phyloP scores from a whole-genome alignment of 345 rosid genomes.

The Odontarrhena argentea region DNA sequence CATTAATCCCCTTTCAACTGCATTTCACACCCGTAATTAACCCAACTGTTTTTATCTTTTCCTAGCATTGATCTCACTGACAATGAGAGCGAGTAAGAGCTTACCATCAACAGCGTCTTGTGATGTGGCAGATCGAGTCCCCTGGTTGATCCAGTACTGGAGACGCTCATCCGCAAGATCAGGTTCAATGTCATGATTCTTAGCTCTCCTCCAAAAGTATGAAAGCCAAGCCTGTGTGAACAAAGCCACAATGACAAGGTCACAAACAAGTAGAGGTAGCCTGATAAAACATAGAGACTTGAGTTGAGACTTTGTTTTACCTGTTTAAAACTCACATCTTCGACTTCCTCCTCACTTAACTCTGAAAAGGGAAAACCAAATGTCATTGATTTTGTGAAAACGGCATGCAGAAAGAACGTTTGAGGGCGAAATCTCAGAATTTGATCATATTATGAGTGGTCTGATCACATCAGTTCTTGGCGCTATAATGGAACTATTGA shows the following conservation, averaged over 20 bases:
- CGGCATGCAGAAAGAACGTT: constrained; percentile 5
- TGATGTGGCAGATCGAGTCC: constrained; percentile 50
- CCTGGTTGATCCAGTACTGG: constrained; percentile 64
- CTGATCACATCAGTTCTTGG: constrained; percentile 21
- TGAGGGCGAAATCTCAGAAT: neutral
- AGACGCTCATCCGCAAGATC: constrained; percentile 83
- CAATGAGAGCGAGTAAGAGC: constrained; percentile 10
- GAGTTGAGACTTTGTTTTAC: constrained; percentile 36
- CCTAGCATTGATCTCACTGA: constrained; percentile 4
- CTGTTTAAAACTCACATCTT: constrained; percentile 86
- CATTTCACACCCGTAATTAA: constrained; percentile 3
- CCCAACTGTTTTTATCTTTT: neutral
- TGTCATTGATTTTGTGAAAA: neutral
- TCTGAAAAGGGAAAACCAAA: constrained; percentile 46
- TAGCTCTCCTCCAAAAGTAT: constrained; percentile 88
- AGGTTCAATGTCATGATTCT: constrained; percentile 61
- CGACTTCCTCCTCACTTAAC: constrained; percentile 76
- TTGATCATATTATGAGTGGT: constrained; percentile 19
- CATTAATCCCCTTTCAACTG: constrained; percentile 79
- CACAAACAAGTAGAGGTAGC: neutral
- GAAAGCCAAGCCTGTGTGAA: constrained; percentile 76
- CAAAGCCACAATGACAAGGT: constrained; percentile 9
- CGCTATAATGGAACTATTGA: constrained; percentile 13
- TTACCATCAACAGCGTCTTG: constrained; percentile 90
- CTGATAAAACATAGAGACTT: neutral